Percentiles rank a stretch among this genome's conserved stretches.
These are phyloP conservation scores for Thielaviopsis ethacetica DNA, from an alignment of 2,329 filamentous ascomycete genomes.

Conservation along the genomic window DNA sequence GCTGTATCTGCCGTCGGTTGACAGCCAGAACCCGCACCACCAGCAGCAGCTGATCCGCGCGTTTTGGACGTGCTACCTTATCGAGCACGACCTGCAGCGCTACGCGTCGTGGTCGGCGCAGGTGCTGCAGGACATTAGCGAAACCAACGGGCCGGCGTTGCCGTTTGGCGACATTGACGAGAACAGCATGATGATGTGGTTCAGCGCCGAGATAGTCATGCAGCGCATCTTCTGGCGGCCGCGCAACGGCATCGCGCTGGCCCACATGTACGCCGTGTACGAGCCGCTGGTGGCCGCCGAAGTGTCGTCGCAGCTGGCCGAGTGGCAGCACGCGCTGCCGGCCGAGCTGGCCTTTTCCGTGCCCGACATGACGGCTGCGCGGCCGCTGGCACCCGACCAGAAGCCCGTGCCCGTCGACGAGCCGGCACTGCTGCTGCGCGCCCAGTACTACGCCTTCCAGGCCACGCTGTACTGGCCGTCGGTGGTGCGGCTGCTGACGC, in stretches of 20 bases:
- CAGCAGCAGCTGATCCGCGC: slow-evolving; percentile 13
- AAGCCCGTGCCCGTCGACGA: too few species aligned
- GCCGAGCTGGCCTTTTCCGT: slow-evolving; percentile 10
- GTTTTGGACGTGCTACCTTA: slow-evolving; percentile 15
- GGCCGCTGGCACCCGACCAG: too few species aligned
- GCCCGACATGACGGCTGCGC: not conserved
- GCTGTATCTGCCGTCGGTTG: slow-evolving; percentile 7
- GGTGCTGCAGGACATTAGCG: slow-evolving; percentile 12
- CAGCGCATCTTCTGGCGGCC: slow-evolving; percentile 14
- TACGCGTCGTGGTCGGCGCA: slow-evolving; percentile 14
- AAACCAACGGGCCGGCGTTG: not conserved
- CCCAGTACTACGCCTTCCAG: slow-evolving; percentile 14
- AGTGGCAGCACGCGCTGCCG: slow-evolving; percentile 13
- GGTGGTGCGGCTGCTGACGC: slow-evolving; percentile 13
- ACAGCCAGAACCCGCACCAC: slow-evolving; percentile 2
- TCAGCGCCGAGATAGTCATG: slow-evolving; percentile 14
- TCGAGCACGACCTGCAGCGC: slow-evolving; percentile 15
- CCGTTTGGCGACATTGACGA: slow-evolving; percentile 13
- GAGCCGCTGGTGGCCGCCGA: slow-evolving; percentile 13
- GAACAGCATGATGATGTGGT: slow-evolving; percentile 13
- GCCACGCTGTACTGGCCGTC: slow-evolving; percentile 14
- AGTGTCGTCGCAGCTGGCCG: slow-evolving; percentile 12
- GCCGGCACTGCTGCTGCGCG: slow-evolving; percentile 9
- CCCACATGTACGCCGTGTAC: slow-evolving; percentile 12
- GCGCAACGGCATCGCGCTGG: slow-evolving; percentile 12